Base-by-base conservation (phyloP, 192 early-diverging fungal genomes). In the Linnemannia elongata region DNA sequence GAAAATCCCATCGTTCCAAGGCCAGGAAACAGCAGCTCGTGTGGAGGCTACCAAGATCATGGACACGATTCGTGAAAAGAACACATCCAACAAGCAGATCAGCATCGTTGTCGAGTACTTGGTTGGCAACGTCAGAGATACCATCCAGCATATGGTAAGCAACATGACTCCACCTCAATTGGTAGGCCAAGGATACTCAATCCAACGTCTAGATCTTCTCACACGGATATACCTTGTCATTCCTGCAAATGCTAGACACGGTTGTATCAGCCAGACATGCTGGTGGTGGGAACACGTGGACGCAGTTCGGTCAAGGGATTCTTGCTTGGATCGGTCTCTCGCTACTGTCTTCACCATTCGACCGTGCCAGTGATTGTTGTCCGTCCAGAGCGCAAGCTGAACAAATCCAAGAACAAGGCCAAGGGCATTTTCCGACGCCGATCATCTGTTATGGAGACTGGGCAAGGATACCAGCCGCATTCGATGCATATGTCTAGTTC, bases 271-370 rank as follows among this genome's bases (percentile, higher is more conserved):
- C 94, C 94, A 42, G 91, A 93, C 17, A 91, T 94, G 88, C 81
- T 95, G 8, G 90, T 95, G 80, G 94, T 95, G 47, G 95, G 95
- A 69, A 94, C 94, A n/a, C 88, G 94, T 69, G 95, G 95, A 30
- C 91, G 94, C 17, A 93, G 92, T 30, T 88, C 91, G 3, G 87
- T 95, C 49, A 94, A 95, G 81, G 90, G 93, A 41, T 92, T 93
- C 76, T 87, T 95, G 38, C 91, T 95, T 74, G 94, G 94, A 41
- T 94, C 93, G 60, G 92, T 95, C 27, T 94, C 95, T 7, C 91
- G 92, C 33, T 95, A 94, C 49, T 94, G 93, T 77, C 82, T 94
- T 72, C 93, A 95, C 76, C 93, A 94, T 76, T 92, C 91, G 39
- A 87, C 90, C 1, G 90, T 94, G 7, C 94, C 95, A 6, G 94